Base-by-base conservation (phyloP, 176 grass and related monocot genomes). In the Cenchrus purpureus region DNA sequence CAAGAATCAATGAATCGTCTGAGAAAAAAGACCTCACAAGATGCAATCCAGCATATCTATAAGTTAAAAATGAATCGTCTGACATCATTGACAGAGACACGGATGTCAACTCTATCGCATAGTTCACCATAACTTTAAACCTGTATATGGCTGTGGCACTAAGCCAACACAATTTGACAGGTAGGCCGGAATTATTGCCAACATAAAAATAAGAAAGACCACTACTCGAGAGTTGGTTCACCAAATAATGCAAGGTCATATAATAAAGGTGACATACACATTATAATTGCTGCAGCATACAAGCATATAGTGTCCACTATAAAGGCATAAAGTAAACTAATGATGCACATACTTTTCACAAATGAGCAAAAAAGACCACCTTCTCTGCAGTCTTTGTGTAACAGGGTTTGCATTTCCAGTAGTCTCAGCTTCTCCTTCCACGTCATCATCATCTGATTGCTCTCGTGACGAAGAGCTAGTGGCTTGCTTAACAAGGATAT, bases 401-500 rank as follows among this genome's bases (percentile, higher is more conserved):
- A 86, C 48, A 85, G 95, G 92, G 14, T 86, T 86, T 58, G 53
- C 86, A 76, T 91, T 90, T 84, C 90, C 95, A 79, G 70, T 89
- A 50, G 79, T 95, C 59, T 97, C 95, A 65, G 85, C 87, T 88
- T 95, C 92, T 76, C 89, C 91, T 85, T 95, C 95, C 90, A 93
- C 83, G 74, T 97, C 95, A 63, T 93, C 95, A 80, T 93, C 95
- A 25, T 95, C 95, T 31, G 95, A 93, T 46, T 88, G 90, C 79
- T 97, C 95, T 53, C 85, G 61, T 3, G 89, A 91, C 29, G 95
- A 97, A 84, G 88, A 89, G 59, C 95, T 95, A 73, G 95, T 92
- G 10, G 86, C 49, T 71, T 90, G 87, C 84, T 92, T 97, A 83
- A 85, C 89, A 82, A 81, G 85, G 28, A 86, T 79, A 85, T 89